These are phyloP conservation scores for Galeopsis tetrahit DNA, from an alignment of 257 asterid genomes.

Conservation along the genomic window DNA sequence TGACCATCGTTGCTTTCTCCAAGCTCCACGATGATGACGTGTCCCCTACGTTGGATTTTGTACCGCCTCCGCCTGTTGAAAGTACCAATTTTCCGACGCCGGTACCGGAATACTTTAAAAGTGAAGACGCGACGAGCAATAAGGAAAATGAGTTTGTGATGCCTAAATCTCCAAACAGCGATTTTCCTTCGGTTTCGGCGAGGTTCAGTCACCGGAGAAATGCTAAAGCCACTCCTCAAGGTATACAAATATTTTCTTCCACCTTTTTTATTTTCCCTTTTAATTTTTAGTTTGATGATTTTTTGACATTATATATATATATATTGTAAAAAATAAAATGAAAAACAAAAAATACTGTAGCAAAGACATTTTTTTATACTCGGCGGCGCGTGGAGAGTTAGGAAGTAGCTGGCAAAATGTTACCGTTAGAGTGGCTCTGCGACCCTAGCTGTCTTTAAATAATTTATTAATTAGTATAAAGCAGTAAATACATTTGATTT, in stretches of 20 bases:
- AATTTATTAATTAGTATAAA: too few species aligned
- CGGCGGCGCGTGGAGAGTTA: constrained; percentile 19
- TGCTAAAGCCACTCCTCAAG: constrained; percentile 71
- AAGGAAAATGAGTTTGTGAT: constrained; percentile 46
- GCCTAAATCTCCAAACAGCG: constrained; percentile 39
- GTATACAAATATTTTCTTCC: constrained; percentile 39
- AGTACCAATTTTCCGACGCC: constrained; percentile 22
- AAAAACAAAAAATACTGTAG: too few species aligned
- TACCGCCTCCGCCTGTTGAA: background rate
- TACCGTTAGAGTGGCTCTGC: too few species aligned
- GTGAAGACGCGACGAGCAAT: too few species aligned
- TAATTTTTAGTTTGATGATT: too few species aligned
- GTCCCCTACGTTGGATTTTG: background rate
- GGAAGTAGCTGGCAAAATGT: constrained; percentile 39
- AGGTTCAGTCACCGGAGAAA: constrained; percentile 77
- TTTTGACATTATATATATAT: too few species aligned
- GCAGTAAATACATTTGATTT: background rate
- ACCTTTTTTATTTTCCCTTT: too few species aligned
- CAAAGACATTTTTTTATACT: constrained; percentile 18
- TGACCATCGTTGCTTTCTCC: constrained; percentile 74
- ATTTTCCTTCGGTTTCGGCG: constrained; percentile 54
- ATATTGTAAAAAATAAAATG: too few species aligned
- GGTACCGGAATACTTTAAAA: too few species aligned
- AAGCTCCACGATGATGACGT: constrained; percentile 56
- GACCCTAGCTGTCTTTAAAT: too few species aligned